These are phyloP conservation scores for Bruguiera sexangula DNA, from an alignment of 345 rosid genomes.

Conservation along the genomic window DNA sequence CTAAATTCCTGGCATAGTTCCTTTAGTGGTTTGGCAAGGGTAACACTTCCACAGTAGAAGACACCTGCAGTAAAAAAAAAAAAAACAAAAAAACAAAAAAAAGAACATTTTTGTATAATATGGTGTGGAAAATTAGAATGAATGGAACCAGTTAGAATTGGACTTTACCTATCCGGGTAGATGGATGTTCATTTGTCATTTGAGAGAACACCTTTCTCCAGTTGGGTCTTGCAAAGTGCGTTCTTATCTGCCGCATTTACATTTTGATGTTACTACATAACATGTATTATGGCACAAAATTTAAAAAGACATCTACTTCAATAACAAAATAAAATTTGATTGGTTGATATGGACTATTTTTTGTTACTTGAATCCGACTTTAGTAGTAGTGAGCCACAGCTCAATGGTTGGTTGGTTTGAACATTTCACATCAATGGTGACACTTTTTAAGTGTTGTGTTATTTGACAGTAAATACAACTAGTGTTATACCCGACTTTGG, in stretches of 20 bases:
- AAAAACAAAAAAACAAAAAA: neutral
- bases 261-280: conserved; percentile 1
- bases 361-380: no score
- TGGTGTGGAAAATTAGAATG: neutral
- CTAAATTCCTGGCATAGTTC: conserved; percentile 77
- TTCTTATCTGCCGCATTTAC: conserved; percentile 56
- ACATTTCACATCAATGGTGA: no score
- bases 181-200: conserved; percentile 54
- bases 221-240: conserved; percentile 93
- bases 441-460: neutral
- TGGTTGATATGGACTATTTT: no score
- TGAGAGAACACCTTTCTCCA: conserved; percentile 85
- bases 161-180: conserved; percentile 60
- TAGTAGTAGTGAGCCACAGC: neutral
- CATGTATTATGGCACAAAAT: neutral
- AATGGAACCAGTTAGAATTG: neutral
- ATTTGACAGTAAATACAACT: neutral
- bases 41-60: conserved; percentile 88
- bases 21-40: conserved; percentile 60
- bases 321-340: no score
- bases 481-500: conserved; percentile 63
- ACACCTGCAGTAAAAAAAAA: conserved; percentile 52
- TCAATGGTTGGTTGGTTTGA: neutral
- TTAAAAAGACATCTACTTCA: neutral
- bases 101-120: no score